These are phyloP conservation scores for Saturnispora mendoncae DNA, from an alignment of 805 yeast genomes.

Conservation along the genomic window DNA sequence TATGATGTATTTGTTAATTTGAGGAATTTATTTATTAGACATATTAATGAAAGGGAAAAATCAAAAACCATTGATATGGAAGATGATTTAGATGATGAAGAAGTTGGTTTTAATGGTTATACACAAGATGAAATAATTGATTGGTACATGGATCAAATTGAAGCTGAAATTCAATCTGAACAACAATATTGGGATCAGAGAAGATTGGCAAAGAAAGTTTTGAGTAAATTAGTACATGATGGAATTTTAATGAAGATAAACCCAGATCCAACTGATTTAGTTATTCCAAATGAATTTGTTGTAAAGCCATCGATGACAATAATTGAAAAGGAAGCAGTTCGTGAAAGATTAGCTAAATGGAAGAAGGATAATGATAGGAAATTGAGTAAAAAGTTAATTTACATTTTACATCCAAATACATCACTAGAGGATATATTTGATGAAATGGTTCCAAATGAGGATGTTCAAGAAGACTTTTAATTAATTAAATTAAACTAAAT, in stretches of 20 bases:
- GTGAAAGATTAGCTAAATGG: constrained; percentile 11
- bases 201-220: constrained; percentile 65
- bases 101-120: constrained; percentile 44
- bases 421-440: constrained; percentile 63
- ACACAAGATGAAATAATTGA: constrained; percentile 63
- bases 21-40: constrained; percentile 68
- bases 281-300: constrained; percentile 28
- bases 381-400: constrained; percentile 30
- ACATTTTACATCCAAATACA: constrained; percentile 73
- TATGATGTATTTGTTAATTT: constrained; percentile 82
- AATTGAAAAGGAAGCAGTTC: constrained; percentile 21
- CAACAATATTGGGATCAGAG: constrained; percentile 64
- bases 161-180: constrained; percentile 60
- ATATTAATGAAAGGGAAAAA: constrained; percentile 28
- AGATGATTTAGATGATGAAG: constrained; percentile 24
- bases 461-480: constrained; percentile 12
- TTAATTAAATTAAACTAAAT: background rate
- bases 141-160: constrained; percentile 71
- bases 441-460: constrained; percentile 19
- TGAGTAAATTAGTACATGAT: constrained; percentile 77
- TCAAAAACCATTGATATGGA: constrained; percentile 47
- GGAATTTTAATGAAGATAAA: constrained; percentile 65
- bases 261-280: constrained; percentile 28
- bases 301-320: constrained; percentile 18
- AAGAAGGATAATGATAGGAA: constrained; percentile 18